A percentile compares a stretch with the other conserved stretches of the same genome.
phyloP scores from a whole-genome alignment of 225 moss, liverwort and hornwort species.

The Pseudisothecium myosuroides region DNA sequence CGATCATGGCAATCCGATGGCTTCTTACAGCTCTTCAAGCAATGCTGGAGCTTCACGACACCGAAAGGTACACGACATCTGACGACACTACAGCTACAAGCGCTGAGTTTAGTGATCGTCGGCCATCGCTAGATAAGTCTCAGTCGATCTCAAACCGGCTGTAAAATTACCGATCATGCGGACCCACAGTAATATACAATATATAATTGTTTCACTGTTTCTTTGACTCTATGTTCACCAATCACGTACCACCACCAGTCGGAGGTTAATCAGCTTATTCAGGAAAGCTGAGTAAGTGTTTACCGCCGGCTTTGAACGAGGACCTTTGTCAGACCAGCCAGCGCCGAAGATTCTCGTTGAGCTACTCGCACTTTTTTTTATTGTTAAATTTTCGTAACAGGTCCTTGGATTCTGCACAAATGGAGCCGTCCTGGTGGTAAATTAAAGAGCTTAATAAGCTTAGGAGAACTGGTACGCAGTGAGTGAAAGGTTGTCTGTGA shows the following conservation, averaged over 20 bases:
- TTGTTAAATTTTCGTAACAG: background rate
- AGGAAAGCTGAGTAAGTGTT: background rate
- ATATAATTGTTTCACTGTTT: background rate
- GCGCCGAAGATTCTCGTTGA: background rate
- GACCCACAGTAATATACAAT: background rate
- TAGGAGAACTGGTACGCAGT: background rate
- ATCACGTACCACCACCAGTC: background rate
- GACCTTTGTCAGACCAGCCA: background rate
- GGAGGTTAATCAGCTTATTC: background rate
- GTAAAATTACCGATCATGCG: background rate
- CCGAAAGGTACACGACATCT: background rate
- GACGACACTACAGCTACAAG: background rate
- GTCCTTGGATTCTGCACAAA: background rate
- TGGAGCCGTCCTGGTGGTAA: background rate
- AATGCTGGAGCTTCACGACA: background rate
- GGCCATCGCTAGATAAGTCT: background rate
- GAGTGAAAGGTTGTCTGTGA: background rate
- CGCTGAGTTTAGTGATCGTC: background rate
- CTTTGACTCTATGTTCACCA: background rate
- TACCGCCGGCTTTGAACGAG: background rate
- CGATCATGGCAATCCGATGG: too few relatives aligned
- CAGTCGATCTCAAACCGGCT: background rate
- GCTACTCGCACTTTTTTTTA: background rate
- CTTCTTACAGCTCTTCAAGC: background rate
- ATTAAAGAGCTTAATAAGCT: background rate